These are phyloP conservation scores for Paracorniculantispora psalliotae DNA, from an alignment of 2,329 filamentous ascomycete genomes.

Conservation along the genomic window DNA sequence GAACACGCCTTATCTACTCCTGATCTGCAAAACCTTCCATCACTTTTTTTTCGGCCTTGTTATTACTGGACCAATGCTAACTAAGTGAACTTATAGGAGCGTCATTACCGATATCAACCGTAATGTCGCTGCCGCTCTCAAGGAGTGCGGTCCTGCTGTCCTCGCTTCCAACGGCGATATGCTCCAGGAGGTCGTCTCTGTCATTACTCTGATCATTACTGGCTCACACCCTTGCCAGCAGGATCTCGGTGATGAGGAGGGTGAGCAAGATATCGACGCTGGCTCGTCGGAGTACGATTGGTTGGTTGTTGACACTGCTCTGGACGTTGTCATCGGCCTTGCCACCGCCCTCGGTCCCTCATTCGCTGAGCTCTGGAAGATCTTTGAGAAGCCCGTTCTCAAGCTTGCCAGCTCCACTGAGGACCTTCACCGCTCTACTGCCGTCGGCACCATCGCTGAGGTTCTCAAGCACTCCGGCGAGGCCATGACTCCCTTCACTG, in stretches of 20 bases:
- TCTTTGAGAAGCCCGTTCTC: constrained; percentile 87
- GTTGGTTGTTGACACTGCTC: constrained; percentile 89
- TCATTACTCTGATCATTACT: constrained; percentile 74
- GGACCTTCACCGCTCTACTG: constrained; percentile 79
- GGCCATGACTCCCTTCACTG: constrained; percentile 77
- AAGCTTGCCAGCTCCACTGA: constrained; percentile 85
- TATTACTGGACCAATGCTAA: constrained; percentile 35
- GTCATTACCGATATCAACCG: constrained; percentile 95
- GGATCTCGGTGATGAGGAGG: constrained; percentile 77
- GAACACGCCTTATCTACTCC: constrained; percentile 58
- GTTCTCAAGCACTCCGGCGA: constrained; percentile 78
- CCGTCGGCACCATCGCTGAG: constrained; percentile 89
- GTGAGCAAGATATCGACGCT: constrained; percentile 63
- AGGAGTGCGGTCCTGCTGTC: constrained; percentile 83
- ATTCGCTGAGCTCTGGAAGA: constrained; percentile 88
- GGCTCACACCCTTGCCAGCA: constrained; percentile 91
- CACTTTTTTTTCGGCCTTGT: constrained; percentile 17
- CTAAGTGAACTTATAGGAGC: constrained; percentile 48
- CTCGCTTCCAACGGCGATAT: constrained; percentile 64
- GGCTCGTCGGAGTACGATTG: constrained; percentile 96
- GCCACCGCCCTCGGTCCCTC: constrained; percentile 73
- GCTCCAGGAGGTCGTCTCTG: constrained; percentile 70
- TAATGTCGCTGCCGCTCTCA: constrained; percentile 84
- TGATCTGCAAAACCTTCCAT: constrained; percentile 27
- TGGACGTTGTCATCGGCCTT: constrained; percentile 84